Evolutionary conservation across 768 basidiomycete genomes (phyloP), one percentile per base, ranked within the genome.

Genomic region (Boletus rufocinnamomeus): DNA sequence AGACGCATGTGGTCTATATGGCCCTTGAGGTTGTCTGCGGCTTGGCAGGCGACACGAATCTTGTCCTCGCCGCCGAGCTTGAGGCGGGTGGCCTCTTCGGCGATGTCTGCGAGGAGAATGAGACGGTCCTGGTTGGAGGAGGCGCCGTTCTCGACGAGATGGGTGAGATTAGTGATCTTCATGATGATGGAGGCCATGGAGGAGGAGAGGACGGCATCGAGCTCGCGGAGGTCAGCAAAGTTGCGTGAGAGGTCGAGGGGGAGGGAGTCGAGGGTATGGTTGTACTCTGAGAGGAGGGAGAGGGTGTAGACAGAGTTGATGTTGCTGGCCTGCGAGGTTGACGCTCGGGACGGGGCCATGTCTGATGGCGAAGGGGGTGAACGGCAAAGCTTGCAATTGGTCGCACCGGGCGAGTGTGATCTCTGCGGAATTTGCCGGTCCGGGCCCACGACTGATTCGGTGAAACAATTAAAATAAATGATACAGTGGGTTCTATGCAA

Each of bases 51-150:
- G 59, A 96, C 93, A 68, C 93, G 85, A 74, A 98, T 96, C 80
- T 98, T 98, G 84, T 98, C 97, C 74, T 98, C 96, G 54, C 91
- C 92, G 28, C 96, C 95, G 60, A 94, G 84, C 74, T 95, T 93
- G 75, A 97, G 89, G 46, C 91, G 82, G 48, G 82, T 79, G 0
- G 95, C 95, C 74, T 98, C 96, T 55, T 98, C 95, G 8, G 95
- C 93, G 68, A 98, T 94, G 71, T 97, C 93, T 48, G 86, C 83
- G 64, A 99, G 85, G 34, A 95, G 84, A 79, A 86, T 86, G 54
- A 98, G 86, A 45, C 93, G 85, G 64, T 92, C 86, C 67, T 87
- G 85, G 66, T 86, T 87, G 6, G 77, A 63, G 21, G 77, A 79
- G 3, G 73, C 68, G 64, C 83, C 80, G 57, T 82, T 78, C 69